Base-by-base conservation (phyloP, 805 yeast species). In the Candida nitratophila region DNA sequence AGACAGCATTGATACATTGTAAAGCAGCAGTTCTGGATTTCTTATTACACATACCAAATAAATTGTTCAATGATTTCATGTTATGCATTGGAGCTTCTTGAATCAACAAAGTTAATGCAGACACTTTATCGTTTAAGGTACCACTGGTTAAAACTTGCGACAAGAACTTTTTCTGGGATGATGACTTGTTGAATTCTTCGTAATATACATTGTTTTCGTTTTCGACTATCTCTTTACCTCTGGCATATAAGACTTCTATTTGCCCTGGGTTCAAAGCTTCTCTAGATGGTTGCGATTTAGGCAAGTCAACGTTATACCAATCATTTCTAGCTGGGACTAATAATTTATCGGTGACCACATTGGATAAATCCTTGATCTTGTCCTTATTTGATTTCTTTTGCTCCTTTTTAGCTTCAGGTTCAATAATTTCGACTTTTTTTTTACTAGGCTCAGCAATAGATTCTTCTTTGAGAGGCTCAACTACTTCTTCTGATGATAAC, bases 31-130 rank as follows among this genome's bases (percentile, higher is more conserved):
- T 89, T 69, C 97, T 79, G 19, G 95, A 83, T 67, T 93, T 93
- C 69, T 91, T 89, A 53, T 81, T 83, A 64, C 96, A 87, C 68
- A 83, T 86, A 5, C 78, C 74, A 49, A 86, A 60, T 50, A 93
- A 66, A 33, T 83, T 83, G 51, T 87, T 96, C 45, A 93, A 70
- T 0, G 96, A 87, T 60, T 87, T 86, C 42, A 82, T 58, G 53
- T 91, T 86, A 60, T 93, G 98, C 44, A 89, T 61, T 7, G 99
- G 99, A 2, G 97, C 90, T 67, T 93, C 98, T 61, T 93, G 98
- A 40, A 90, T 77, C 59, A 93, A 71, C 59, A 93, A 77, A 1
- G 99, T 91, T 58, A 93, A 73, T 0, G 99, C 96, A 40, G 96
- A 86, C 44, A 93, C 86, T 67, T 93, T 89, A 82, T 93, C 99